Base-by-base conservation (phyloP, 345 rosid species). In the Linum lewisii region DNA sequence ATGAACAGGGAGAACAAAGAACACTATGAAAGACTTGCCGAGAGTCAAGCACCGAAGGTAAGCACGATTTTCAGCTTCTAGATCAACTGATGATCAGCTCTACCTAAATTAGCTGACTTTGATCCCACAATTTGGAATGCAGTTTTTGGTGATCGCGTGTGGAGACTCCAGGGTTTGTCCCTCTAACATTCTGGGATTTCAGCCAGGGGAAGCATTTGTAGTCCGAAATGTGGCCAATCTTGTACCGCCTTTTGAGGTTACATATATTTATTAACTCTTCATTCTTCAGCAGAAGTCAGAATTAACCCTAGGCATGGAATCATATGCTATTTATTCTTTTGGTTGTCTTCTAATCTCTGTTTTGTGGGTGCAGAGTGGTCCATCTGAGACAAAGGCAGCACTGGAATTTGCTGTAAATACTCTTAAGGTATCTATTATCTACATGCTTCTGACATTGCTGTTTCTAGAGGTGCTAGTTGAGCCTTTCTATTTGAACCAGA, bases 161-260 rank as follows among this genome's bases (percentile, higher is more conserved):
- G 97, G 86, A 50, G 99, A 93, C 74, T 93, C 99, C 53, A 84
- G 97, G 75, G 97, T 93, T 60, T 93, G 99, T 69, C 99, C 99
- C 63, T 86, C 99, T 36, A 79, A 65, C 55, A 64, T 87, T 64
- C 68, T 93, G 50, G 99, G 99, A 71, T 87, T 93, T 69, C 86
- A 85, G 78, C 99, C 99, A 9, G 99, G 99, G 65, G 99, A 87
- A 73, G 95, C 99, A 62, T 93, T 93, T 78, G 78, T 73, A 14
- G 83, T 93, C 54, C 94, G 97, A 14, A 93, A 89, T 75, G 82
- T 93, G 57, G 97, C 95, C 5, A 93, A 93, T 71, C 62, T 93
- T 77, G 94, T 93, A 64, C 97, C 97, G 21, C 58, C 85, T 8
- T 82, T 63, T 67, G 95, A 93, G 95, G 99, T 93, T 29, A 29